Evolutionary conservation across 2,329 filamentous ascomycete genomes (phyloP).

Genomic region (Fusarium coffeatum): DNA sequence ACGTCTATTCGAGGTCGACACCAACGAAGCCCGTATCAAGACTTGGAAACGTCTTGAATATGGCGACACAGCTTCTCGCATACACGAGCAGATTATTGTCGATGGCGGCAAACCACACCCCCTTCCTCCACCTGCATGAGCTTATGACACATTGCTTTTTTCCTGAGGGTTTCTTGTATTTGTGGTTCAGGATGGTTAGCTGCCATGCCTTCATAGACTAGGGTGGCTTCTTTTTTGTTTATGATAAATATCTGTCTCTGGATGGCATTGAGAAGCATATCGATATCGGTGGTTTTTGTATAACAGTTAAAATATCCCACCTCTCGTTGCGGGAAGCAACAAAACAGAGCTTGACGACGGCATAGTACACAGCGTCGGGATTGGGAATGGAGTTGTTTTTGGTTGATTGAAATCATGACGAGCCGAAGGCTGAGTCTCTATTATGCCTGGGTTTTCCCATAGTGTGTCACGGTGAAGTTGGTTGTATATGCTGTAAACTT

Average conservation of each 20-base stretch:
- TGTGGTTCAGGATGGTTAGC: slow-evolving; percentile 21
- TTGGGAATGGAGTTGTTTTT: slow-evolving; percentile 33
- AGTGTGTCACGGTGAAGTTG: not conserved
- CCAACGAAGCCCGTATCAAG: slow-evolving; percentile 86
- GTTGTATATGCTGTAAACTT: not conserved
- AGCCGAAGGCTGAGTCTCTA: slow-evolving; percentile 8
- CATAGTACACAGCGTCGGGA: slow-evolving; percentile 28
- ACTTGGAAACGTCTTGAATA: slow-evolving; percentile 93
- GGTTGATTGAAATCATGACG: slow-evolving; percentile 14
- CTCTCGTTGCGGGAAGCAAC: not conserved
- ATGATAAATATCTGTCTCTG: slow-evolving; percentile 15
- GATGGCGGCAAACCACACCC: slow-evolving; percentile 64
- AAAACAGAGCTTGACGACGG: slow-evolving; percentile 13
- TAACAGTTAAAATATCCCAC: slow-evolving; percentile 30
- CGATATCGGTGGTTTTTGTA: slow-evolving; percentile 22
- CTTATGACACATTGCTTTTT: slow-evolving; percentile 20
- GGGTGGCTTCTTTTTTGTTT: slow-evolving; percentile 17
- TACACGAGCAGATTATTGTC: slow-evolving; percentile 75
- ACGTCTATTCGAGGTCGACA: slow-evolving; percentile 91
- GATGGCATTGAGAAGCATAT: slow-evolving; percentile 22
- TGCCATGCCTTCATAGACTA: slow-evolving; percentile 29
- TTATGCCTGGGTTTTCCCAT: not conserved
- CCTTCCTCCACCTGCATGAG: slow-evolving; percentile 26
- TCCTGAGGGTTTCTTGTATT: slow-evolving; percentile 28
- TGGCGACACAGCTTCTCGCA: slow-evolving; percentile 62